Percentiles rank a stretch among this genome's conserved stretches.
These are phyloP conservation scores for Solanum chmielewskii DNA, from an alignment of 257 asterid genomes.

Conservation along the genomic window DNA sequence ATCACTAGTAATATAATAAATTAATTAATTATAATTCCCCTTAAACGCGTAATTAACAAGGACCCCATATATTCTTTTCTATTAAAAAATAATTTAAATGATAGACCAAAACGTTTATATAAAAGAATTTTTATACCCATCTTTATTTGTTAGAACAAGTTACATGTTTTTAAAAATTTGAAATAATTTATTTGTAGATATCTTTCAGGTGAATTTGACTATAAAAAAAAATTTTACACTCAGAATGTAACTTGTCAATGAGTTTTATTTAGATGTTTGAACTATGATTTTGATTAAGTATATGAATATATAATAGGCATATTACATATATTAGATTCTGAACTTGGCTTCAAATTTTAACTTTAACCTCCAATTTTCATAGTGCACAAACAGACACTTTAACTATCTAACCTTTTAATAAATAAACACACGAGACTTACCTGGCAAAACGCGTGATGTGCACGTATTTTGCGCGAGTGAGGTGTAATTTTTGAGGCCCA, in stretches of 20 bases:
- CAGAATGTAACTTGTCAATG: neutral
- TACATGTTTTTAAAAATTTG: neutral
- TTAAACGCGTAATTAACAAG: slow-evolving; percentile 6
- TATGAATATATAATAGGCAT: neutral
- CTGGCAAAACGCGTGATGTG: too few species aligned
- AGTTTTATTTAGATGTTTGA: neutral
- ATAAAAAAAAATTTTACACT: neutral
- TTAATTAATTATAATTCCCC: neutral
- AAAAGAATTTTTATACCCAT: neutral
- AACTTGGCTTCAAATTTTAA: too few species aligned
- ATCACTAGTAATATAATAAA: neutral
- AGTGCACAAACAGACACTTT: too few species aligned
- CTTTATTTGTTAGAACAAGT: neutral
- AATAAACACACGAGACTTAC: too few species aligned
- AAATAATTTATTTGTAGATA: neutral
- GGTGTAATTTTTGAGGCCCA: too few species aligned
- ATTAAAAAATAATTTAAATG: neutral
- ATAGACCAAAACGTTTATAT: neutral
- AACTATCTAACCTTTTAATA: too few species aligned
- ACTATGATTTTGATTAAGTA: neutral
- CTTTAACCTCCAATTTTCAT: too few species aligned
- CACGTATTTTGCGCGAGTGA: too few species aligned
- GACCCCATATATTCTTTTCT: neutral
- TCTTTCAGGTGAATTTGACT: neutral
- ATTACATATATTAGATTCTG: too few species aligned